Evolutionary conservation across 441 rosid genomes (phyloP).

Genomic region (Theobroma grandiflorum): DNA sequence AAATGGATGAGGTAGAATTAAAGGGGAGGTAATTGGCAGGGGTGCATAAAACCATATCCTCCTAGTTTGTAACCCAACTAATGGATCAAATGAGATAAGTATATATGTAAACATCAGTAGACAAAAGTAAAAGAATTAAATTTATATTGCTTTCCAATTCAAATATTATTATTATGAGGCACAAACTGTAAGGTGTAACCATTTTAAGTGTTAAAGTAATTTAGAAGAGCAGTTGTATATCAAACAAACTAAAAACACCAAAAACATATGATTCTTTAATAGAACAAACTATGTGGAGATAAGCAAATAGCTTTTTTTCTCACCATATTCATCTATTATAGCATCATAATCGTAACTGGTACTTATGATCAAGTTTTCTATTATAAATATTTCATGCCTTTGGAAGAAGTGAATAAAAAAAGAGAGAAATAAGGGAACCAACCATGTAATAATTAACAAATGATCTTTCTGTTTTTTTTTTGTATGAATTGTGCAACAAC

Average conservation of each 20-base stretch:
- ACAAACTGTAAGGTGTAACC: background rate
- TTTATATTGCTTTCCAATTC: background rate
- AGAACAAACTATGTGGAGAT: background rate
- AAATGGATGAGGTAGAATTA: background rate
- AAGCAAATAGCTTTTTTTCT: constrained; percentile 25
- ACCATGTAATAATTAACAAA: constrained; percentile 94
- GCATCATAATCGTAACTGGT: constrained; percentile 98
- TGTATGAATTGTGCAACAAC: constrained; percentile 86
- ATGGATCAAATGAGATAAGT: background rate
- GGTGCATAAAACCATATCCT: background rate
- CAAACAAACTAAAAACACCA: constrained; percentile 8
- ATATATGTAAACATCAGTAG: background rate
- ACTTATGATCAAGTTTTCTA: constrained; percentile 50
- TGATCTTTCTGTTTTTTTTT: constrained; percentile 91
- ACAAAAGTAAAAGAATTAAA: constrained; percentile 1
- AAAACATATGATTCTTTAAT: background rate
- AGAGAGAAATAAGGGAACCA: background rate
- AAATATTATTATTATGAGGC: background rate
- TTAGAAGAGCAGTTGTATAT: background rate
- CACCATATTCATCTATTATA: constrained; percentile 97
- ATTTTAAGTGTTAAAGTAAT: background rate
- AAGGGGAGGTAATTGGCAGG: background rate
- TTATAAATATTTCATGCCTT: background rate
- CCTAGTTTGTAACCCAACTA: background rate
- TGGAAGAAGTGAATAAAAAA: background rate